Percentiles rank a stretch among this genome's conserved stretches.
phyloP scores from a whole-genome alignment of 2,329 filamentous ascomycete species.

The Thermomyces lanuginosus region DNA sequence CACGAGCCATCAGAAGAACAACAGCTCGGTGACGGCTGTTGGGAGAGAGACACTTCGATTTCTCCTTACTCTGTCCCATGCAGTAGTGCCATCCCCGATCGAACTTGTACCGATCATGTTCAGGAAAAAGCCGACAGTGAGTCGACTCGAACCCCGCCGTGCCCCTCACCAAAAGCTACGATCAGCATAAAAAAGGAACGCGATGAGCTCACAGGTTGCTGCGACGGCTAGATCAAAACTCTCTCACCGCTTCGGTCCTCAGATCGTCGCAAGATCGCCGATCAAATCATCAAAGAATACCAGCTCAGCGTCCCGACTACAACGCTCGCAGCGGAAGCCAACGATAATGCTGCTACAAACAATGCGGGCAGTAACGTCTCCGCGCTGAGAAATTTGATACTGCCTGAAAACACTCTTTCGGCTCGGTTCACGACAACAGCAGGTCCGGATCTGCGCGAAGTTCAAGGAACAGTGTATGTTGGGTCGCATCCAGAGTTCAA shows the following conservation, averaged over 20 bases:
- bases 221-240: constrained; percentile 42
- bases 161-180: constrained; percentile 1
- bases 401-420: constrained; percentile 47
- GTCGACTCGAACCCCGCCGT: constrained; percentile 3
- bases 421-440: constrained; percentile 50
- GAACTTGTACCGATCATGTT: constrained; percentile 35
- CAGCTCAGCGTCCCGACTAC: constrained; percentile 32
- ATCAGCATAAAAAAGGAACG: not conserved
- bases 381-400: constrained; percentile 40
- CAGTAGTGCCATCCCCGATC: too few species aligned
- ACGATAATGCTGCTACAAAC: constrained; percentile 24
- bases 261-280: constrained; percentile 49
- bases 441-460: constrained; percentile 43
- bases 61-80: too few species aligned
- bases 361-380: constrained; percentile 32
- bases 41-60: too few species aligned
- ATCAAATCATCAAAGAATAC: constrained; percentile 50
- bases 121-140: constrained; percentile 39
- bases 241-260: constrained; percentile 50
- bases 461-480: constrained; percentile 49
- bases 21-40: too few species aligned
- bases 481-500: constrained; percentile 36
- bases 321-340: constrained; percentile 14
- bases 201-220: constrained; percentile 6
- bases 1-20: too few species aligned